phyloP scores from a whole-genome alignment of 805 yeast genomes.

The Grigorovia yakushimaensis region DNA sequence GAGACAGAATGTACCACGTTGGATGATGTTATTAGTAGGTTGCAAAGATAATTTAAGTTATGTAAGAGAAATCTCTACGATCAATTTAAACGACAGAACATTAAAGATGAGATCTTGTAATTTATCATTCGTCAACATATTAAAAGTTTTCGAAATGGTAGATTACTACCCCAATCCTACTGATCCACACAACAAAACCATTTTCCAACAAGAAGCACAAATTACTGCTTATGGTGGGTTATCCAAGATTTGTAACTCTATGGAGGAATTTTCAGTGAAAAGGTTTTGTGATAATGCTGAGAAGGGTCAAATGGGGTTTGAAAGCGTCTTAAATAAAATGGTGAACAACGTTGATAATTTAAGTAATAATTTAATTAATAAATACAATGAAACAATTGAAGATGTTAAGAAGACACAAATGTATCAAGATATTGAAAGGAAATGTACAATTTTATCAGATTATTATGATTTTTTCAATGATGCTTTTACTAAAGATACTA shows the following conservation, averaged over 20 bases:
- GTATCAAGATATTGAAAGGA: constrained; percentile 20
- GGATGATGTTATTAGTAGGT: constrained; percentile 70
- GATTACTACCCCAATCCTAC: constrained; percentile 58
- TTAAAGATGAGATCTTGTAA: constrained; percentile 78
- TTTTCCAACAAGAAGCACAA: constrained; percentile 74
- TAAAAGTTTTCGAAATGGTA: constrained; percentile 84
- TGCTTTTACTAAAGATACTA: constrained; percentile 6
- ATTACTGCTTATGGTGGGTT: constrained; percentile 77
- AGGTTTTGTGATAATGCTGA: constrained; percentile 82
- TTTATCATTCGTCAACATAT: constrained; percentile 64
- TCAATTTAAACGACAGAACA: constrained; percentile 55
- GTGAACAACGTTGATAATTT: constrained; percentile 26
- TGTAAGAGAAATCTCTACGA: constrained; percentile 82
- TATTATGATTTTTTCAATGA: constrained; percentile 10
- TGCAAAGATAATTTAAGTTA: constrained; percentile 68
- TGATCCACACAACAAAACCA: constrained; percentile 43
- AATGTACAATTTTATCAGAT: constrained; percentile 10
- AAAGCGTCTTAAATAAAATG: constrained; percentile 52
- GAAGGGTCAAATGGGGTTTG: constrained; percentile 78
- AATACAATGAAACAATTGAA: constrained; percentile 27
- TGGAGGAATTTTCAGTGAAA: constrained; percentile 88
- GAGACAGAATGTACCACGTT: constrained; percentile 73
- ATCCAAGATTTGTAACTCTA: constrained; percentile 58
- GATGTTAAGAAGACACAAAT: constrained; percentile 18
- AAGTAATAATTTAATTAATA: constrained; percentile 16